Evolutionary conservation across 2,329 filamentous ascomycete genomes (phyloP).

Genomic region (Sporothrix luriei): DNA sequence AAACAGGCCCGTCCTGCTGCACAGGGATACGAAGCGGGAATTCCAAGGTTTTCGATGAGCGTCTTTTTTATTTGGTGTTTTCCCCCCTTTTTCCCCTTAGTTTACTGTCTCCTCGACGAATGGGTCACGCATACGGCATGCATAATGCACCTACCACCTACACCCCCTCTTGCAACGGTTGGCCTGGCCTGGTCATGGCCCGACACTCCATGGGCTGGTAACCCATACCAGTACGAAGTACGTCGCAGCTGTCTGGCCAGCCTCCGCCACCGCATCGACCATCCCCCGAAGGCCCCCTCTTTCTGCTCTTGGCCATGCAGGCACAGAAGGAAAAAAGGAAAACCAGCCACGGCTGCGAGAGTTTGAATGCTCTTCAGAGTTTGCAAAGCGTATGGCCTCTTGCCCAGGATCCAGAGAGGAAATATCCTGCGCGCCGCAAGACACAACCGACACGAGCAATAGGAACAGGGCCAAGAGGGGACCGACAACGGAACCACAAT

Average conservation of each 20-base stretch:
- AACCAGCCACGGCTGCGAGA: background rate
- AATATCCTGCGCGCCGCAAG: slow-evolving; percentile 22
- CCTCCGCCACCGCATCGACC: slow-evolving; percentile 14
- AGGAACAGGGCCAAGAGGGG: background rate
- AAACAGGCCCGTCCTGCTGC: slow-evolving; percentile 14
- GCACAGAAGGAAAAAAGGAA: background rate
- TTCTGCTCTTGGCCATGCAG: background rate
- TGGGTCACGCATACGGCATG: background rate
- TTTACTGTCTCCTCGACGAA: background rate
- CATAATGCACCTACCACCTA: slow-evolving; percentile 16
- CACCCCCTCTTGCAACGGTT: background rate
- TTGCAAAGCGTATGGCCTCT: background rate
- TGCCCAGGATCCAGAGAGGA: slow-evolving; percentile 19
- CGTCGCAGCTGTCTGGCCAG: no score
- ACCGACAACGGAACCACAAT: background rate
- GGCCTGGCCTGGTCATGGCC: background rate
- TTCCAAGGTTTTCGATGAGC: background rate
- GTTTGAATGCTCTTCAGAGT: no score
- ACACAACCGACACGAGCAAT: background rate
- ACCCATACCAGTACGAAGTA: no score
- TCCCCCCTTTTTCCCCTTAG: background rate
- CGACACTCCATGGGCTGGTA: background rate
- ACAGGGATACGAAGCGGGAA: slow-evolving; percentile 22
- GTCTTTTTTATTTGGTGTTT: no score
- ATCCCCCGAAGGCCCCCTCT: background rate